Conservation (phyloP, 768 basidiomycete genomes). For the Trametes villosa region DNA sequence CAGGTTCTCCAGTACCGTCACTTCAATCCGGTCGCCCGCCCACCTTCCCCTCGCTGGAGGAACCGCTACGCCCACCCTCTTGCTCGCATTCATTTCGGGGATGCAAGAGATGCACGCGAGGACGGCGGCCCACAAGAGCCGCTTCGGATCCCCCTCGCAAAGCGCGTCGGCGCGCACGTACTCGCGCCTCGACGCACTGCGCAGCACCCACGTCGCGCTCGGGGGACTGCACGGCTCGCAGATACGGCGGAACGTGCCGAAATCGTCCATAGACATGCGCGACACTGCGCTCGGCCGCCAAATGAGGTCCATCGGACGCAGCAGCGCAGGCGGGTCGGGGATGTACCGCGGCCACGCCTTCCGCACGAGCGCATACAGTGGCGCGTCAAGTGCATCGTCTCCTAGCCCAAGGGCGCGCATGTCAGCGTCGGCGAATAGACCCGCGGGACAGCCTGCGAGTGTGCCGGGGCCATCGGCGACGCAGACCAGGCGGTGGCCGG, state of each 20-base stretch:
- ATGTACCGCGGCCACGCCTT: background rate
- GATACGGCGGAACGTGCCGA: slow-evolving; percentile 6
- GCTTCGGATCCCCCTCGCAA: background rate
- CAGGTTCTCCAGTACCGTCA: background rate
- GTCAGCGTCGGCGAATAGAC: background rate
- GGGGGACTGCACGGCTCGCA: background rate
- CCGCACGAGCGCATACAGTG: background rate
- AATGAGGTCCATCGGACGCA: background rate
- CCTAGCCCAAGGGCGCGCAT: background rate
- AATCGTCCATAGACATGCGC: slow-evolving; percentile 12
- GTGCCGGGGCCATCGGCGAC: background rate
- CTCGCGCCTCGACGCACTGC: slow-evolving; percentile 16
- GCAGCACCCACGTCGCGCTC: slow-evolving; percentile 10
- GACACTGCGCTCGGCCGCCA: slow-evolving; percentile 6
- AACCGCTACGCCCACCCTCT: background rate
- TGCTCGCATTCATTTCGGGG: background rate
- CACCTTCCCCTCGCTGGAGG: slow-evolving; percentile 1
- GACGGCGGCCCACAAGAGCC: background rate
- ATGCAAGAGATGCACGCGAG: slow-evolving; percentile 11
- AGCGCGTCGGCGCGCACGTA: slow-evolving; percentile 9
- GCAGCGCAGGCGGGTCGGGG: background rate
- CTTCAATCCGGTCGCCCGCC: slow-evolving; percentile 8
- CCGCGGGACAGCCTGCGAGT: background rate
- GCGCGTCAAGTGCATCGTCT: background rate
- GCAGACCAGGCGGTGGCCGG: slow-evolving; percentile 15